Evolutionary conservation across 75 land plant genomes (phyloP).

Genomic region (Cunninghamia lanceolata): DNA sequence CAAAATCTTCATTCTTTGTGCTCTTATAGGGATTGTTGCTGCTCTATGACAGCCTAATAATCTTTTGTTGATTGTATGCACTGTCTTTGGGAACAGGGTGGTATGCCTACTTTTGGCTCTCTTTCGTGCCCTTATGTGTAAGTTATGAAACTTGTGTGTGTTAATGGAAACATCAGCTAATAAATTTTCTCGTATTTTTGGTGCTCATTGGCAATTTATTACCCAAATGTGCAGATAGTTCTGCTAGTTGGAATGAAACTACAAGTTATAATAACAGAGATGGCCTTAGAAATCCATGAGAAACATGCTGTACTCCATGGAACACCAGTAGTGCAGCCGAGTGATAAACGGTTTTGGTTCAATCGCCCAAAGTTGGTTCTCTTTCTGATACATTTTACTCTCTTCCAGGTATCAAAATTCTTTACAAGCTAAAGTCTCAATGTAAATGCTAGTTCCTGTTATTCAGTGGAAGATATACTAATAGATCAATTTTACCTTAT

Average conservation of each 20-base stretch:
- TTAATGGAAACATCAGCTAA: background rate
- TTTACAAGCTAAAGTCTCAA: background rate
- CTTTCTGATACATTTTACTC: conserved; percentile 44
- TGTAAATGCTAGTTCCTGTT: background rate
- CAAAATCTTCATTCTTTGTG: background rate
- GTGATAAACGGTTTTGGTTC: conserved; percentile 60
- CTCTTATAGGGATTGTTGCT: background rate
- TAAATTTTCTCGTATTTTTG: background rate
- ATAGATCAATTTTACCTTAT: background rate
- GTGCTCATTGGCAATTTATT: background rate
- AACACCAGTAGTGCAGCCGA: conserved; percentile 28
- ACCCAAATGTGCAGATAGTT: conserved; percentile 41
- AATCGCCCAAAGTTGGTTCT: conserved; percentile 39
- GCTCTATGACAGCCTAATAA: conserved; percentile 2
- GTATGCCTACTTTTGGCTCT: conserved; percentile 50
- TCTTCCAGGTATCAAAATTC: conserved; percentile 52
- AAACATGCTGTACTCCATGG: conserved; percentile 46
- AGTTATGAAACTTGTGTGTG: conserved; percentile 13
- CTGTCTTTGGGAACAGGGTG: conserved; percentile 37
- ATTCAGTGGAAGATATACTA: background rate
- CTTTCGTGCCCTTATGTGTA: conserved; percentile 58
- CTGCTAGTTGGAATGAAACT: conserved; percentile 74
- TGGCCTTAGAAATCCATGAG: conserved; percentile 53
- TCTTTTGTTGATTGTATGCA: background rate
- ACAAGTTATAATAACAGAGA: conserved; percentile 57